phyloP scores from a whole-genome alignment of 345 rosid genomes.

The Angophora floribunda region DNA sequence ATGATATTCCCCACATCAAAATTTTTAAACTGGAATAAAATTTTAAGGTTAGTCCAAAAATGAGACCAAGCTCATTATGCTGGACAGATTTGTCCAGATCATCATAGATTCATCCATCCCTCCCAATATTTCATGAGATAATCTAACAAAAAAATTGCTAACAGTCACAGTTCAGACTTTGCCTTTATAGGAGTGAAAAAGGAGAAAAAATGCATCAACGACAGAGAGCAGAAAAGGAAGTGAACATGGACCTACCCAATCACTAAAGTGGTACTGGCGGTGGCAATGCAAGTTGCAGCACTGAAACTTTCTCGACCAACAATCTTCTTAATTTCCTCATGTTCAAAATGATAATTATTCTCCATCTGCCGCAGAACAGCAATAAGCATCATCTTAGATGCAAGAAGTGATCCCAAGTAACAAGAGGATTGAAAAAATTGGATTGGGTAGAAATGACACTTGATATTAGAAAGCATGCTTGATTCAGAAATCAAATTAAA shows the following conservation, averaged over 20 bases:
- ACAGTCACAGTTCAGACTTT: neutral
- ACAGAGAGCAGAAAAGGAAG: neutral
- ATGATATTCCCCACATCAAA: neutral
- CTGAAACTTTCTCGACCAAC: conserved; percentile 52
- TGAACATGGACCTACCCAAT: conserved; percentile 45
- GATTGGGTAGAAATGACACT: neutral
- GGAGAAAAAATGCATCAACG: neutral
- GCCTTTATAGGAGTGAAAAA: neutral
- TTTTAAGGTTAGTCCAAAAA: neutral
- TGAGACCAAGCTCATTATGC: neutral
- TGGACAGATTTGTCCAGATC: neutral
- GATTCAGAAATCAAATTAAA: neutral
- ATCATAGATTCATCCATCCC: neutral
- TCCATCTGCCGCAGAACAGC: conserved; percentile 41
- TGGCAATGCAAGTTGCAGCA: conserved; percentile 47
- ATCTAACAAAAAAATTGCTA: neutral
- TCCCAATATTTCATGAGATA: neutral
- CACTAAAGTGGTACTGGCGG: conserved; percentile 70
- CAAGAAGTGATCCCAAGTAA: neutral
- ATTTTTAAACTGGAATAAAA: neutral
- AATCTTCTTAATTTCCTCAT: conserved; percentile 65
- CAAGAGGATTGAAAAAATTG: neutral
- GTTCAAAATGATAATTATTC: conserved; percentile 39
- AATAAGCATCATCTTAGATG: neutral
- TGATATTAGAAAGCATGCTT: neutral